phyloP scores from a whole-genome alignment of 2,329 filamentous ascomycete genomes.

The Colletotrichum sp. region DNA sequence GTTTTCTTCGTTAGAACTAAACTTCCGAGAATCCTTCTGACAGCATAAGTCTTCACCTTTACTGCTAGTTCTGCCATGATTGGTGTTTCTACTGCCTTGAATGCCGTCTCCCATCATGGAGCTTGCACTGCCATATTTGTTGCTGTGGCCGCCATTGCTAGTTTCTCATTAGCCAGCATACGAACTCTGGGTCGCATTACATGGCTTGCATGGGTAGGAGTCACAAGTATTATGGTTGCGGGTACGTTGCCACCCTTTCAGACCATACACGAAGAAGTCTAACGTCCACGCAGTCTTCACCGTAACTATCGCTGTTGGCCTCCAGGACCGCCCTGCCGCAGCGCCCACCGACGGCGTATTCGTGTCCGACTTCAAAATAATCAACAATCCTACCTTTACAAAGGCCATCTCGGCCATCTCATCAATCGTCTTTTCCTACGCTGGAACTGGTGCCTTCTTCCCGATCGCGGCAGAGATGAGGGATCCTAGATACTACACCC shows the following conservation, averaged over 20 bases:
- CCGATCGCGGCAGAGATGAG: constrained; percentile 37
- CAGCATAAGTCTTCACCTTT: constrained; percentile 25
- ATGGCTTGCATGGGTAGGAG: constrained; percentile 36
- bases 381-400: constrained; percentile 32
- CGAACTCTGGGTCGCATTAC: constrained; percentile 34
- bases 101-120: constrained; percentile 41
- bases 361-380: constrained; percentile 32
- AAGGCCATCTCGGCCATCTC: constrained; percentile 34
- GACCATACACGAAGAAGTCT: neutral
- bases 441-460: constrained; percentile 39
- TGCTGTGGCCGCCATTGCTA: constrained; percentile 33
- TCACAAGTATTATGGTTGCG: constrained; percentile 19
- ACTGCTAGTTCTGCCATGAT: constrained; percentile 43
- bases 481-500: constrained; percentile 30
- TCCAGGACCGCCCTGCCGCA: constrained; percentile 30
- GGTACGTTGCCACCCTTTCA: neutral
- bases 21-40: neutral
- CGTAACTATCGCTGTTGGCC: constrained; percentile 31
- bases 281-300: constrained; percentile 22
- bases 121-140: constrained; percentile 45
- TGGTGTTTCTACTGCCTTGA: constrained; percentile 42
- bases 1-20: neutral
- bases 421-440: constrained; percentile 39
- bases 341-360: constrained; percentile 24
- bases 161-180: constrained; percentile 34